Percentiles rank a stretch among this genome's conserved stretches.
Evolutionary conservation across 345 rosid species (phyloP).

Genomic region (Clarkia xantiana): DNA sequence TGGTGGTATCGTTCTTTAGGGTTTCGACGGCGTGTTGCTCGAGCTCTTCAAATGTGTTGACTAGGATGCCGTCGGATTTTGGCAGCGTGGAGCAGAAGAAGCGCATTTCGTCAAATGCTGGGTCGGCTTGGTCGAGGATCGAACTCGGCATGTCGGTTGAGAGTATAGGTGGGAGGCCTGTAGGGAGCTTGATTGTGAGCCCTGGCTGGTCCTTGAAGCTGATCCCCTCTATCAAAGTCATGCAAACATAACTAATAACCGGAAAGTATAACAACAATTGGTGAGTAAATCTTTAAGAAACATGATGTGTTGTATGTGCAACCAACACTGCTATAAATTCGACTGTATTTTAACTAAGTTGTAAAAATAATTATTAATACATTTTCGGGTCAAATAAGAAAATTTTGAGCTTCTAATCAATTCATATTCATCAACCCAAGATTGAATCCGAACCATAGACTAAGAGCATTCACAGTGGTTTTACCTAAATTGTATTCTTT

Average conservation of each 20-base stretch:
- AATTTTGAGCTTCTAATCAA: too few species aligned
- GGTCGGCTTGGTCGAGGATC: not conserved
- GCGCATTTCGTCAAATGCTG: slow-evolving; percentile 4
- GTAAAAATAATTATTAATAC: too few species aligned
- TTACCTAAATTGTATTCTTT: too few species aligned
- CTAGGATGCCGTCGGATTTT: slow-evolving; percentile 9
- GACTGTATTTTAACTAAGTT: too few species aligned
- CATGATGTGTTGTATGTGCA: too few species aligned
- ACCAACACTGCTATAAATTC: too few species aligned
- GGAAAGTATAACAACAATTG: not conserved
- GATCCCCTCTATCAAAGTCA: not conserved
- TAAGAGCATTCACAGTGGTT: too few species aligned
- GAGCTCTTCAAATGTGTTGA: slow-evolving; percentile 14
- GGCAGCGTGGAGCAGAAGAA: slow-evolving; percentile 1
- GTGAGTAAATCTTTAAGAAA: too few species aligned
- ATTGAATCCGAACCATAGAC: too few species aligned
- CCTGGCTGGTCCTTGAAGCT: slow-evolving; percentile 8
- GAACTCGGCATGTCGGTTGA: slow-evolving; percentile 10
- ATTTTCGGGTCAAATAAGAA: too few species aligned
- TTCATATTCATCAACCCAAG: too few species aligned
- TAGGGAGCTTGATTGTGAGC: slow-evolving; percentile 3
- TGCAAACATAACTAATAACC: not conserved
- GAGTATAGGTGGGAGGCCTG: slow-evolving; percentile 4
- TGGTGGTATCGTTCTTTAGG: slow-evolving; percentile 3
- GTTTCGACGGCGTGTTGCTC: slow-evolving; percentile 5